phyloP scores from a whole-genome alignment of 192 early-diverging fungal genomes.

The Linderina pennispora region DNA sequence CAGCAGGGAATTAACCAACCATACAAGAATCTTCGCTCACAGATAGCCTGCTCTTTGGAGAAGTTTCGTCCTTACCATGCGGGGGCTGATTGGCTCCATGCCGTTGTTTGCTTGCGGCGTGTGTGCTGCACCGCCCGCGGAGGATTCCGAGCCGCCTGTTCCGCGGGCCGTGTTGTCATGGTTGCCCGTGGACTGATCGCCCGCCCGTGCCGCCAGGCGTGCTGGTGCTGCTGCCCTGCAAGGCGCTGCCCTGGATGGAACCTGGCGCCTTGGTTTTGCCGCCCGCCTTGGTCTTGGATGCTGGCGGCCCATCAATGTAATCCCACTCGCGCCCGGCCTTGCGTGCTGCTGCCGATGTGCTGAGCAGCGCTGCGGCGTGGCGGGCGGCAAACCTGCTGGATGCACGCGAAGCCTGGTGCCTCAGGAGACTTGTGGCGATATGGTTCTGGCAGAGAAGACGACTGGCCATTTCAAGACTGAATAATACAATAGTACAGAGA shows the following conservation, averaged over 20 bases:
- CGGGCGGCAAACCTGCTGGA: too few species aligned
- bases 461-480: constrained; percentile 13
- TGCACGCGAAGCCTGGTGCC: too few species aligned
- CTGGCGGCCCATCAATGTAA: constrained; percentile 30
- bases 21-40: too few species aligned
- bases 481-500: background rate
- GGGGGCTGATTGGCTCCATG: constrained; percentile 41
- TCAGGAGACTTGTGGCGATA: too few species aligned
- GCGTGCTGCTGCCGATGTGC: too few species aligned
- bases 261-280: background rate
- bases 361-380: too few species aligned
- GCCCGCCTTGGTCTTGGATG: background rate
- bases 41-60: too few species aligned
- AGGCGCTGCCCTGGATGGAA: background rate
- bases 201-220: background rate
- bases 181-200: constrained; percentile 4
- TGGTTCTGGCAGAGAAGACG: constrained; percentile 19
- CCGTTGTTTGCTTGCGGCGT: constrained; percentile 10
- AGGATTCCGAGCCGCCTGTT: constrained; percentile 3
- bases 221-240: background rate
- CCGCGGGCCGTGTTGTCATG: constrained; percentile 7
- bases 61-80: constrained; percentile 22
- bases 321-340: constrained; percentile 44
- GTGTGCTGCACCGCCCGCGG: constrained; percentile 1
- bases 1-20: background rate